Evolutionary conservation across 1,284 basidiomycete species (phyloP).

Genomic region (Marasmius tenuissimus): DNA sequence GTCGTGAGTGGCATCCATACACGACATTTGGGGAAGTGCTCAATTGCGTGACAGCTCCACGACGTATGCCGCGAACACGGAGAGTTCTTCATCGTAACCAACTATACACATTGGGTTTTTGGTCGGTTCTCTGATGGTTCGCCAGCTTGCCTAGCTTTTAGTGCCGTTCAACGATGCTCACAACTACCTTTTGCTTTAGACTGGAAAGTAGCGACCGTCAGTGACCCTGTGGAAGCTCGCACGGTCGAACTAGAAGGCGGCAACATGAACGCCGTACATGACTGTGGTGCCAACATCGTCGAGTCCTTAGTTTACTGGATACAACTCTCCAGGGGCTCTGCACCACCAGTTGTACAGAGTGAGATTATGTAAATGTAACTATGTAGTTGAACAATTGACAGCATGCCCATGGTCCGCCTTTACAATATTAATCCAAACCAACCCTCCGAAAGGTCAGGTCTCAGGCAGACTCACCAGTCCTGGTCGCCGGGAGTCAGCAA

Average conservation of each 20-base stretch:
- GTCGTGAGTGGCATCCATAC: constrained; percentile 16
- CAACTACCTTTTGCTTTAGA: constrained; percentile 1
- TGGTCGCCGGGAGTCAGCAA: too few relatives aligned
- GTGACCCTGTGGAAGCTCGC: constrained; percentile 13
- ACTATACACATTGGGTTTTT: constrained; percentile 24
- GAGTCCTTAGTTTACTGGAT: constrained; percentile 22
- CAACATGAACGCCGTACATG: neutral
- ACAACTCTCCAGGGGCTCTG: neutral
- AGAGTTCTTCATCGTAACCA: constrained; percentile 23
- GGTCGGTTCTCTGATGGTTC: constrained; percentile 19
- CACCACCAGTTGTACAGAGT: neutral
- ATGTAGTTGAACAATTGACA: too few relatives aligned
- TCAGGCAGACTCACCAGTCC: too few relatives aligned
- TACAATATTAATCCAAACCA: too few relatives aligned
- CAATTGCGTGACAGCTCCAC: constrained; percentile 15
- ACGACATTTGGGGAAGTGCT: neutral
- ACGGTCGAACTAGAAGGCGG: constrained; percentile 10
- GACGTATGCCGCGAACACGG: constrained; percentile 21
- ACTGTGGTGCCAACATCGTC: constrained; percentile 14
- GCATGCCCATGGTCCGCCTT: too few relatives aligned
- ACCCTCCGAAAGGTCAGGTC: too few relatives aligned
- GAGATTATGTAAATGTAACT: too few relatives aligned
- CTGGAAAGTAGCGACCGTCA: constrained; percentile 8
- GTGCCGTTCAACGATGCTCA: neutral
- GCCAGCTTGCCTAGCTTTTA: neutral